Conservation (phyloP, 2,329 filamentous ascomycete species). For the Scedosporium minutisporum region DNA sequence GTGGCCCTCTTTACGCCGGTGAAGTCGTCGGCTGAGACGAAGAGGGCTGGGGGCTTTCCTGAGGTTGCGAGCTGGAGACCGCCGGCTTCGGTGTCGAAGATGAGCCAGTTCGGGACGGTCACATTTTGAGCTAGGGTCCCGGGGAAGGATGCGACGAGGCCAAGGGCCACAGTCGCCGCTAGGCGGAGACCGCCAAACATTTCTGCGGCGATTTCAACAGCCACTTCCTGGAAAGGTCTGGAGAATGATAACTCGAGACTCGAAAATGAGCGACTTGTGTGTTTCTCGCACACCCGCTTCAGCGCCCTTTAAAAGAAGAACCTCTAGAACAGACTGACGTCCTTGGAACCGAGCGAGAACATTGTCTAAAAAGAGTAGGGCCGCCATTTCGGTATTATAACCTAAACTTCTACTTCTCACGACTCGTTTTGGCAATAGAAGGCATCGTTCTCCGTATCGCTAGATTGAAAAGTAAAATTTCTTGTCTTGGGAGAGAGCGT, state of each 20-base stretch:
- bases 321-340: neutral
- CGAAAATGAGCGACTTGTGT: neutral
- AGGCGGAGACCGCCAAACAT: neutral
- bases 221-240: neutral
- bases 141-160: conserved; percentile 7
- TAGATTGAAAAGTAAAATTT: neutral
- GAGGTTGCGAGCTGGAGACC: conserved; percentile 26
- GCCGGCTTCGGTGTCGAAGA: conserved; percentile 21
- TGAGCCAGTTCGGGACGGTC: conserved; percentile 36
- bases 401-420: neutral
- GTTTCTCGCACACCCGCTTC: neutral
- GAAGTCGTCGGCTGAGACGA: conserved; percentile 50
- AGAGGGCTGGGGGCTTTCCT: conserved; percentile 31
- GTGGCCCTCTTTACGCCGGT: conserved; percentile 60
- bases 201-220: neutral
- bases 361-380: neutral
- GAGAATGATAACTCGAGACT: neutral
- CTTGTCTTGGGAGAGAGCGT: neutral
- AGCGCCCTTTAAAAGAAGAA: neutral
- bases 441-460: neutral
- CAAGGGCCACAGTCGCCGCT: neutral
- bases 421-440: neutral
- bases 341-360: neutral
- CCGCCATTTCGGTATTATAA: neutral
- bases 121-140: conserved; percentile 15